A percentile compares a stretch with the other conserved stretches of the same genome.
Evolutionary conservation across 1,284 basidiomycete genomes (phyloP).

Genomic region (Waitea zeae): DNA sequence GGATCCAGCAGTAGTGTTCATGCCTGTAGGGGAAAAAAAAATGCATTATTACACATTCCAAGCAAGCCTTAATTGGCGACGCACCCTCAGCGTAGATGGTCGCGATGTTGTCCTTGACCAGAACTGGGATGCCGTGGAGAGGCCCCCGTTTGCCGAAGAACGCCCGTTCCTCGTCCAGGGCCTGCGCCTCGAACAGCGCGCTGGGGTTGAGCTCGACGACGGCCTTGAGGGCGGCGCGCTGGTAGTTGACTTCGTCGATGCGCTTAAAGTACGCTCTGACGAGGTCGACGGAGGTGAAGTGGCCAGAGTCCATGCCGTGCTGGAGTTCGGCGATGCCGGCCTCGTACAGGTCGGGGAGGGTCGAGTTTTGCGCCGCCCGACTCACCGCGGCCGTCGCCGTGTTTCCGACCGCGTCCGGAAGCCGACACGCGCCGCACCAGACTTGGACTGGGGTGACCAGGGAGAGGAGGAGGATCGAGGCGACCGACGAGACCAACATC

Average conservation of each 20-base stretch:
- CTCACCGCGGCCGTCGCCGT: too few species aligned
- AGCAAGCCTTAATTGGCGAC: too few species aligned
- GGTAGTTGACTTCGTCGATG: slow-evolving; percentile 54
- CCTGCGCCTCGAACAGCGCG: slow-evolving; percentile 34
- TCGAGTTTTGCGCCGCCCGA: too few species aligned
- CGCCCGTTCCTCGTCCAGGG: slow-evolving; percentile 35
- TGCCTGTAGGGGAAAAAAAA: slow-evolving; percentile 20
- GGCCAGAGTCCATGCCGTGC: slow-evolving; percentile 26
- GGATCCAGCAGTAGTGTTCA: slow-evolving; percentile 40
- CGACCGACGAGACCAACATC: too few species aligned
- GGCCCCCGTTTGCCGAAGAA: slow-evolving; percentile 26
- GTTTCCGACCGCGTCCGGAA: too few species aligned
- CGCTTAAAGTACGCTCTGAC: slow-evolving; percentile 57
- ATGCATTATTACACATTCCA: slow-evolving; percentile 17
- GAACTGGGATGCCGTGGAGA: slow-evolving; percentile 53
- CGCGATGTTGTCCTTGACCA: slow-evolving; percentile 44
- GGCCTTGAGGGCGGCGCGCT: slow-evolving; percentile 40
- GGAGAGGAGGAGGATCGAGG: too few species aligned
- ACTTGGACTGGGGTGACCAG: too few species aligned
- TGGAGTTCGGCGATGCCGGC: slow-evolving; percentile 41
- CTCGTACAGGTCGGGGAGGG: slow-evolving; percentile 43
- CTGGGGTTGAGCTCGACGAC: slow-evolving; percentile 46
- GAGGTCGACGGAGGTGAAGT: slow-evolving; percentile 46
- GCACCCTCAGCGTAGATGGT: slow-evolving; percentile 30
- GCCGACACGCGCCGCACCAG: too few species aligned